Evolutionary conservation across 73 alveolate genomes (phyloP).

Genomic region (Uronychia binucleata): DNA sequence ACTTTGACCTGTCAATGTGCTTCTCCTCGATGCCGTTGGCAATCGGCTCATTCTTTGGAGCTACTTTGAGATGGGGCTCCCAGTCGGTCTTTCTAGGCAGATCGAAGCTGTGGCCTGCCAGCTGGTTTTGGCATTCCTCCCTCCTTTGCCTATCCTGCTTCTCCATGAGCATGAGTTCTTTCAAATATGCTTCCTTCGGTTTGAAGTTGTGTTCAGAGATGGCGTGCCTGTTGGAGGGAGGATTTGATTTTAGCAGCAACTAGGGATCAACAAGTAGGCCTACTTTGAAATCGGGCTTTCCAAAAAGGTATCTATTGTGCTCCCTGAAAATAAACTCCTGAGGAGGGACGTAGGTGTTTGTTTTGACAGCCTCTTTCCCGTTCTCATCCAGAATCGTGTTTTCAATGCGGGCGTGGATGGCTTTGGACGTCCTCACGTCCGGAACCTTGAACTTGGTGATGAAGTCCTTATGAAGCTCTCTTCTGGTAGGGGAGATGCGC

Average conservation of each 20-base stretch:
- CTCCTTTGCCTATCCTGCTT: background rate
- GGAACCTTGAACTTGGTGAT: conserved; percentile 6
- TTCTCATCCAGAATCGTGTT: background rate
- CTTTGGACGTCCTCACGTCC: conserved; percentile 17
- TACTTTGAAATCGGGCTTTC: conserved; percentile 19
- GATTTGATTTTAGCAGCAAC: background rate
- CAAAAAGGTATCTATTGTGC: conserved; percentile 22
- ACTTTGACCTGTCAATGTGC: background rate
- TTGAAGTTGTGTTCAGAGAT: background rate
- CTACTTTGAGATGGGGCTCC: background rate
- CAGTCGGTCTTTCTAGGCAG: background rate
- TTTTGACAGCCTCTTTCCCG: background rate
- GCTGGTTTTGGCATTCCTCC: too few relatives aligned
- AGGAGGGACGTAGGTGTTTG: conserved; percentile 27
- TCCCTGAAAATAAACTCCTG: conserved; percentile 56
- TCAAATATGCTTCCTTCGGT: background rate
- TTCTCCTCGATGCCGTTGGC: background rate
- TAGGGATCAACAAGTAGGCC: background rate
- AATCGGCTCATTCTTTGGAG: background rate
- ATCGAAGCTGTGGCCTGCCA: too few relatives aligned
- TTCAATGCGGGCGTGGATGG: conserved; percentile 9
- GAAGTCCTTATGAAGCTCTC: too few relatives aligned
- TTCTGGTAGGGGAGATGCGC: too few relatives aligned
- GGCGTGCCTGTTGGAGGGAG: background rate
- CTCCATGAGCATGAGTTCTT: background rate